A percentile compares a stretch with the other conserved stretches of the same genome.
Conservation (phyloP, 805 yeast species). For the Metschnikowia borealis region DNA sequence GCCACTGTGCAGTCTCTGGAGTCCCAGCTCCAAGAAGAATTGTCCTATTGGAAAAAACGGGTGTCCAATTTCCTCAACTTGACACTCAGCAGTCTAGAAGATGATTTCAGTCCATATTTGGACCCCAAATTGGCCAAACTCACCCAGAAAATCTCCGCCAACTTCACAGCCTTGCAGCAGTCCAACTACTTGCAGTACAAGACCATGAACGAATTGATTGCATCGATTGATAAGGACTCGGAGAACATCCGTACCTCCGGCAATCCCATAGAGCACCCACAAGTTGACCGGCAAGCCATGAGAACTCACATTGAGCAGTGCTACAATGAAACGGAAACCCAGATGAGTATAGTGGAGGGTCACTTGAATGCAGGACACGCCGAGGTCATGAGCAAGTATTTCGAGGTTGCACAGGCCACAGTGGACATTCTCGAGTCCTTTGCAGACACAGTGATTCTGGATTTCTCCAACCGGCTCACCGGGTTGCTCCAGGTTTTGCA, state of each 20-base stretch:
- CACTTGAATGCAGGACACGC: constrained; percentile 26
- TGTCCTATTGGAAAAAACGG: constrained; percentile 30
- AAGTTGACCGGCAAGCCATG: constrained; percentile 31
- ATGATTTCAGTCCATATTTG: constrained; percentile 29
- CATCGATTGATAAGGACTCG: constrained; percentile 31
- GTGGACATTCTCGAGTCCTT: constrained; percentile 72
- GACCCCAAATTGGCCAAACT: constrained; percentile 22
- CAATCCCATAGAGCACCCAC: constrained; percentile 10
- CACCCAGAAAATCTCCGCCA: constrained; percentile 23
- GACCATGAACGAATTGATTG: constrained; percentile 26
- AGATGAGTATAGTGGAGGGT: constrained; percentile 22
- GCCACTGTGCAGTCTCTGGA: not conserved
- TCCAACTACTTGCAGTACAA: constrained; percentile 29
- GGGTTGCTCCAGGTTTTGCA: constrained; percentile 35
- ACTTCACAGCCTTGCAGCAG: constrained; percentile 27
- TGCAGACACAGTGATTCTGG: constrained; percentile 61
- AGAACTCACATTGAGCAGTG: constrained; percentile 30
- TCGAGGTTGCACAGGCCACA: constrained; percentile 35
- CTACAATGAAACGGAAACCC: constrained; percentile 21
- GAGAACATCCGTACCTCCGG: constrained; percentile 24
- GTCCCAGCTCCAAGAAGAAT: constrained; percentile 24
- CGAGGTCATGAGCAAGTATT: constrained; percentile 27
- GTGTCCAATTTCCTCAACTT: constrained; percentile 32
- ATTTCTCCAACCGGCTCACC: constrained; percentile 59
- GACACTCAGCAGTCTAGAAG: constrained; percentile 29